phyloP scores from a whole-genome alignment of 139 green algal genomes.

The Chlamydomonas schloesseri region DNA sequence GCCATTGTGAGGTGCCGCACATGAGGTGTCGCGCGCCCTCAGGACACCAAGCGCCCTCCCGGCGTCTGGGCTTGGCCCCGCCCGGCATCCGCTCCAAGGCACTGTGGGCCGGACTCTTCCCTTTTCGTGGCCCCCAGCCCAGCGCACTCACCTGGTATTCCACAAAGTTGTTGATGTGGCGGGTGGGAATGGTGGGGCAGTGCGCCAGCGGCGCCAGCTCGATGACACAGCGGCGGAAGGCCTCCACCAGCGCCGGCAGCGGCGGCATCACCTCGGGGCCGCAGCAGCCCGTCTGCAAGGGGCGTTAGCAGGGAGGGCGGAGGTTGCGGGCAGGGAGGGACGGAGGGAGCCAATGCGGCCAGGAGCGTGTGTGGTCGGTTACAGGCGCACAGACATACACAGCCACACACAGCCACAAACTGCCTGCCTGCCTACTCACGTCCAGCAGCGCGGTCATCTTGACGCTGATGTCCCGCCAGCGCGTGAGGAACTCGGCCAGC shows the following conservation, averaged over 20 bases:
- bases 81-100: too few species aligned
- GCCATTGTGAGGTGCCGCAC: too few species aligned
- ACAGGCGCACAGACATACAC: too few species aligned
- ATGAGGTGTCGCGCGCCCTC: too few species aligned
- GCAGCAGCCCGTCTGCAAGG: slow-evolving; percentile 45
- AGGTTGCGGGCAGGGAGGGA: not conserved
- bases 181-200: slow-evolving; percentile 51
- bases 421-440: not conserved
- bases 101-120: too few species aligned
- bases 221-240: slow-evolving; percentile 56
- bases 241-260: slow-evolving; percentile 55
- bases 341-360: not conserved
- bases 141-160: slow-evolving; percentile 68
- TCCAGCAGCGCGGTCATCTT: slow-evolving; percentile 44
- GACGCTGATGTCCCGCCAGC: slow-evolving; percentile 52
- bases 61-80: too few species aligned
- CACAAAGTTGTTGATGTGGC: slow-evolving; percentile 73
- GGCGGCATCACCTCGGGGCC: slow-evolving; percentile 41
- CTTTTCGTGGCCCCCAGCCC: too few species aligned
- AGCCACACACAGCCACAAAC: too few species aligned
- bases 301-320: not conserved
- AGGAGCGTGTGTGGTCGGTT: too few species aligned
- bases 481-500: slow-evolving; percentile 56
- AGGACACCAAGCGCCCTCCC: too few species aligned
- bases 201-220: slow-evolving; percentile 61